A percentile compares a stretch with the other conserved stretches of the same genome.
Evolutionary conservation across 2,329 filamentous ascomycete species (phyloP).

Genomic region (Monilinia fructicola): DNA sequence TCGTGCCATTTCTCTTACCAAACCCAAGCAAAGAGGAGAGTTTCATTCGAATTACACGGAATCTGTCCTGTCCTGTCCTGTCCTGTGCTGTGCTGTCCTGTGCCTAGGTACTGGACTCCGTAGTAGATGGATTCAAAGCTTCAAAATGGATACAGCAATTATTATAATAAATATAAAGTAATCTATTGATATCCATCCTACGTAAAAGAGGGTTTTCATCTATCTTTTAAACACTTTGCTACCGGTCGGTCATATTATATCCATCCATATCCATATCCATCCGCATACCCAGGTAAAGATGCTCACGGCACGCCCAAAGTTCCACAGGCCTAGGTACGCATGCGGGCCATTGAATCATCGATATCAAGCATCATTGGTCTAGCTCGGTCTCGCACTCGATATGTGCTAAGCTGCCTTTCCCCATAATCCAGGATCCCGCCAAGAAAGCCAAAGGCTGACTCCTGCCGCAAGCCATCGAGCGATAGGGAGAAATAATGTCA

Average conservation of each 20-base stretch:
- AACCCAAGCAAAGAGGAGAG: no score
- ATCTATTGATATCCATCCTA: no score
- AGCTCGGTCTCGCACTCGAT: background rate
- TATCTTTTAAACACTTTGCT: background rate
- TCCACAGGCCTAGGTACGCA: conserved; percentile 2
- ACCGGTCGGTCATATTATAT: background rate
- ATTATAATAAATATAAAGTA: no score
- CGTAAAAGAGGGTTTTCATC: background rate
- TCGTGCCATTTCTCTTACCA: background rate
- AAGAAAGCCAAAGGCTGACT: conserved; percentile 18
- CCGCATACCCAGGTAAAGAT: background rate
- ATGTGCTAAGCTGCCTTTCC: background rate
- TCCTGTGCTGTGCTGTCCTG: no score
- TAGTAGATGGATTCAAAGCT: no score
- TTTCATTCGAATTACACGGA: no score
- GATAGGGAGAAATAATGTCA: background rate
- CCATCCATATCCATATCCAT: no score
- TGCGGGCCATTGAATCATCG: background rate
- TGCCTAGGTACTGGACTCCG: no score
- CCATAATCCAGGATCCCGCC: conserved; percentile 17
- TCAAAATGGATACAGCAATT: no score
- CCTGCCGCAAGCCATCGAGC: background rate
- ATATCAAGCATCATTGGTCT: no score
- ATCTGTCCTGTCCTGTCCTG: no score
- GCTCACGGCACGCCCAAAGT: background rate